A percentile compares a stretch with the other conserved stretches of the same genome.
Evolutionary conservation across 148 eudicot species (phyloP).

Genomic region (Selenicereus undatus): DNA sequence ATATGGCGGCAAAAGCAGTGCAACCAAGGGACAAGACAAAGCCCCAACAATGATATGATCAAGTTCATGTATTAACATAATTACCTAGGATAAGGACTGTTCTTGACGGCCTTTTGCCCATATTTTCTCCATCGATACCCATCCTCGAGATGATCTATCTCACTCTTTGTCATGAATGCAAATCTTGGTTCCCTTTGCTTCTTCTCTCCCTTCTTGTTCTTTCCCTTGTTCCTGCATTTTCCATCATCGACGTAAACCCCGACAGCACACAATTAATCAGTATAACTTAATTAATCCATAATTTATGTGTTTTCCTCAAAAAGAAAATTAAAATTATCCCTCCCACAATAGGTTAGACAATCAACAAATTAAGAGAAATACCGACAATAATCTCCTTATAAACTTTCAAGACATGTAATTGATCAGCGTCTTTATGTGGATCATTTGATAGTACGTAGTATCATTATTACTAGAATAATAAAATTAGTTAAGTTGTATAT

Average conservation of each 20-base stretch:
- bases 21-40: background rate
- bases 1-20: background rate
- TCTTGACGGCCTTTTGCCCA: conserved; percentile 63
- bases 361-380: background rate
- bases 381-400: background rate
- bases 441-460: no score
- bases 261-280: background rate
- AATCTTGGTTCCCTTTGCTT: conserved; percentile 43
- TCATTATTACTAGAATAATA: no score
- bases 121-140: conserved; percentile 64
- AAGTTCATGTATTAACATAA: background rate
- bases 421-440: no score
- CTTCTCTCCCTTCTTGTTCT: conserved; percentile 44
- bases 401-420: background rate
- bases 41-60: no score
- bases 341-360: no score
- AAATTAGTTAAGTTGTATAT: background rate
- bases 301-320: background rate
- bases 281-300: background rate
- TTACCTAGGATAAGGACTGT: conserved; percentile 62
- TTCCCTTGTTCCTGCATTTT: conserved; percentile 19
- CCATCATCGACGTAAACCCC: background rate
- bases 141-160: conserved; percentile 57
- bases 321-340: no score
- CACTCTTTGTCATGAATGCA: conserved; percentile 64